Conservation (phyloP, 495 filamentous ascomycete species). For the Neurospora sp. region DNA sequence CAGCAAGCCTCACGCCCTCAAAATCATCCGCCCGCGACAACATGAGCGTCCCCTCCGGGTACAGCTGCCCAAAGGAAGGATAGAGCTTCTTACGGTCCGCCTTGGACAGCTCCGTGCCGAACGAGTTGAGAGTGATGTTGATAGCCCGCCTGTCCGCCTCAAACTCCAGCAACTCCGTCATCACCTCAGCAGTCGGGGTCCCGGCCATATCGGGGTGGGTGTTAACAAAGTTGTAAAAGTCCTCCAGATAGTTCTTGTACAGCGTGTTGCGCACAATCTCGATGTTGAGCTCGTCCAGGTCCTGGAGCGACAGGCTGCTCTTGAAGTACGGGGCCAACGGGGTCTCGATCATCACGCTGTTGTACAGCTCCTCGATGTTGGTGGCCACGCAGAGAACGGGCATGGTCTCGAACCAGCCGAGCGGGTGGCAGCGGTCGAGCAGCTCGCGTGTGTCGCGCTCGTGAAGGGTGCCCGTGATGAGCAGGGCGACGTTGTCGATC, state of each 20-base stretch:
- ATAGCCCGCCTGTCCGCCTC: conserved; percentile 94
- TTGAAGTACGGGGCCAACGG: conserved; percentile 96
- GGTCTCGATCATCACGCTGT: conserved; percentile 93
- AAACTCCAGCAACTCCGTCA: conserved; percentile 90
- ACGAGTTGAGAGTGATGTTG: conserved; percentile 99
- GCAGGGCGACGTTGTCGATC: conserved; percentile 98
- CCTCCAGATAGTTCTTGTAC: conserved; percentile 98
- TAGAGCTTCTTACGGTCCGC: conserved; percentile 92
- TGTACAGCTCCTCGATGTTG: conserved; percentile 97
- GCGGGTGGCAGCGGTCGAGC: conserved; percentile 88
- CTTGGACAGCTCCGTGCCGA: conserved; percentile 94
- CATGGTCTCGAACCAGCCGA: conserved; percentile 98
- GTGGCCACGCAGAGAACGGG: conserved; percentile 95
- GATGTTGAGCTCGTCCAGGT: conserved; percentile 97
- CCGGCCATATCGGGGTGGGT: conserved; percentile 72
- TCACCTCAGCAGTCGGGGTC: conserved; percentile 84
- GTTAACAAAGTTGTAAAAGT: conserved; percentile 89
- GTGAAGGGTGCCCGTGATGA: conserved; percentile 96
- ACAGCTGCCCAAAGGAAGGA: conserved; percentile 78
- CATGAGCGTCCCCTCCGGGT: conserved; percentile 92
- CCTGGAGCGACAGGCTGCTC: conserved; percentile 82
- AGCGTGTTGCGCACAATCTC: conserved; percentile 98
- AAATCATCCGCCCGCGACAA: conserved; percentile 91
- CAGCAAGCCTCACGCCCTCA: conserved; percentile 83
- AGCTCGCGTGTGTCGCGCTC: conserved; percentile 95